Conservation (phyloP, 2,329 filamentous ascomycete species). For the Aspergillus bombycis region DNA sequence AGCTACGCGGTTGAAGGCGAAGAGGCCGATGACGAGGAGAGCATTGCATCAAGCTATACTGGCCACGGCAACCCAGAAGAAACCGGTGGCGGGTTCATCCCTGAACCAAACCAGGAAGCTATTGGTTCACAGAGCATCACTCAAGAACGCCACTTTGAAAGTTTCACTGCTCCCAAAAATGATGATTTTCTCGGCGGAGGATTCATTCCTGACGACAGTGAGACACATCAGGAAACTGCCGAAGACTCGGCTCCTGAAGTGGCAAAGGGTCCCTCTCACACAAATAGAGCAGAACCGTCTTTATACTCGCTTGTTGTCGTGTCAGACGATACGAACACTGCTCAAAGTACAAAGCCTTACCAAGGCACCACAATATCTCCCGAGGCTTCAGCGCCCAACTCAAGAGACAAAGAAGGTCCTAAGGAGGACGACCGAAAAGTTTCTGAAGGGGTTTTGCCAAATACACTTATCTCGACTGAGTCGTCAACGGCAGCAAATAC, state of each 20-base stretch:
- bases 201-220: constrained; percentile 22
- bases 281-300: background rate
- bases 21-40: constrained; percentile 40
- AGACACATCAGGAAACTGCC: background rate
- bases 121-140: background rate
- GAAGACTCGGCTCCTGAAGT: background rate
- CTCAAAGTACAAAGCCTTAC: background rate
- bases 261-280: background rate
- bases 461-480: constrained; percentile 29
- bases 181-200: constrained; percentile 23
- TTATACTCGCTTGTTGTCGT: constrained; percentile 11
- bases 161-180: background rate
- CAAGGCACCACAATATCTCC: background rate
- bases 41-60: constrained; percentile 37
- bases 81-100: constrained; percentile 44
- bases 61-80: constrained; percentile 27
- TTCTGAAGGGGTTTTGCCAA: constrained; percentile 22
- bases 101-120: constrained; percentile 31
- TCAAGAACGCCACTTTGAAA: background rate
- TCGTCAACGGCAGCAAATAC: constrained; percentile 28
- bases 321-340: background rate
- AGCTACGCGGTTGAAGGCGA: constrained; percentile 50
- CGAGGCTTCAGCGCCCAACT: background rate
- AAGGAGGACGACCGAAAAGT: background rate
- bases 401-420: background rate